Conservation (phyloP, 768 basidiomycete species). For the Obba rivulosa region DNA sequence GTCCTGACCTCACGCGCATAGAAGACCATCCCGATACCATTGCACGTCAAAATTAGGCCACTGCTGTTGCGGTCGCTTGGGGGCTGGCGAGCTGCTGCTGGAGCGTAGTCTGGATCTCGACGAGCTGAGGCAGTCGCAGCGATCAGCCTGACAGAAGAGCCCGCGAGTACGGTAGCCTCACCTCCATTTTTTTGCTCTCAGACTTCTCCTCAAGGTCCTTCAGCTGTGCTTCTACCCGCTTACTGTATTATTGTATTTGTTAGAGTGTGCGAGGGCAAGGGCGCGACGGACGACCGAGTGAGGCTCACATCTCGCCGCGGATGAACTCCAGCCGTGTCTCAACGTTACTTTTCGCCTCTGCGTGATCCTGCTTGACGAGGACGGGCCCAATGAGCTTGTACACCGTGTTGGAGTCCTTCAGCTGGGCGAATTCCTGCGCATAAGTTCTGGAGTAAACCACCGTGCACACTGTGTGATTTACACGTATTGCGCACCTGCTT, state of each 20-base stretch:
- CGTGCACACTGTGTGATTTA: neutral
- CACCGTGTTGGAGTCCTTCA: constrained; percentile 73
- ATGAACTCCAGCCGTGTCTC: constrained; percentile 91
- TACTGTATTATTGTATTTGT: constrained; percentile 32
- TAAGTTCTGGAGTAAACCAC: no score
- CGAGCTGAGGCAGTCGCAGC: constrained; percentile 40
- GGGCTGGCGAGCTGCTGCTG: constrained; percentile 36
- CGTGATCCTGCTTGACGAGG: constrained; percentile 82
- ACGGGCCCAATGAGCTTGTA: constrained; percentile 93
- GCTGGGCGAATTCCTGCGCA: constrained; percentile 70
- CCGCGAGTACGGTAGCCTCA: constrained; percentile 23
- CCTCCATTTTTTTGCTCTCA: constrained; percentile 83
- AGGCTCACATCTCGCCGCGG: constrained; percentile 68
- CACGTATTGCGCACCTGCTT: constrained; percentile 56
- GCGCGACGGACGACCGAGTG: neutral
- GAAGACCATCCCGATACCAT: no score
- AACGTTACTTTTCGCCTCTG: constrained; percentile 83
- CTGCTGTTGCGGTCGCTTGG: constrained; percentile 4
- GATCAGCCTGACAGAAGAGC: neutral
- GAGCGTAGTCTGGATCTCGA: constrained; percentile 59
- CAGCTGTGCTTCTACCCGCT: constrained; percentile 77
- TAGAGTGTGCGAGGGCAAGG: constrained; percentile 6
- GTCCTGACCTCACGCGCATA: no score
- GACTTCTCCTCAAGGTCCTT: constrained; percentile 72
- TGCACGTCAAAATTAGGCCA: neutral